Percentiles rank a stretch among this genome's conserved stretches.
These are phyloP conservation scores for Eucalyptus polybractea DNA, from an alignment of 345 rosid genomes.

Conservation along the genomic window DNA sequence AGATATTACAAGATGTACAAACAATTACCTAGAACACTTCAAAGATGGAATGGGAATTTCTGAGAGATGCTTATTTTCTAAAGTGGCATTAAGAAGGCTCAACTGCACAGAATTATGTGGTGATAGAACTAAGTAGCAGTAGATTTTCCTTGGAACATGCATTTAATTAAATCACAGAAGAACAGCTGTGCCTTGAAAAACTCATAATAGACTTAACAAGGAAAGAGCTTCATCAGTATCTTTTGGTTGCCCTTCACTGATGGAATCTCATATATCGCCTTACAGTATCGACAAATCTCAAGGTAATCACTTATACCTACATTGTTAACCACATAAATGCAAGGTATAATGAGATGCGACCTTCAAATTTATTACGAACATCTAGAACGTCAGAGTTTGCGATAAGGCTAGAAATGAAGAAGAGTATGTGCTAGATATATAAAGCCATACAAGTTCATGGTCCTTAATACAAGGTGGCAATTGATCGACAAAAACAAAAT, in stretches of 20 bases:
- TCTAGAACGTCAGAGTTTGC: neutral
- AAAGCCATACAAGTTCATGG: neutral
- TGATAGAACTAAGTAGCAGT: conserved; percentile 67
- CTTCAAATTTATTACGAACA: neutral
- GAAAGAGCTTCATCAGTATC: conserved; percentile 26
- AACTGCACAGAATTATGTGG: conserved; percentile 84
- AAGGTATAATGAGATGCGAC: neutral
- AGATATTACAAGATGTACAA: neutral
- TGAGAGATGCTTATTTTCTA: conserved; percentile 71
- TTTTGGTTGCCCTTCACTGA: conserved; percentile 7
- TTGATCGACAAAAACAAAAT: neutral
- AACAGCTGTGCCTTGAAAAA: neutral
- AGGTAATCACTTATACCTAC: conserved; percentile 74
- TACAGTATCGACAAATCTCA: conserved; percentile 80
- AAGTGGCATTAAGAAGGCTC: conserved; percentile 65
- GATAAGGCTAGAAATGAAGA: neutral
- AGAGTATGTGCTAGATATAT: neutral
- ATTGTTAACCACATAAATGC: no score
- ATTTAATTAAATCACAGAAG: neutral
- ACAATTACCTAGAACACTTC: neutral
- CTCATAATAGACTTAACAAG: neutral
- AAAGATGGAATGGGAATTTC: conserved; percentile 45
- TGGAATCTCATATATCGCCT: conserved; percentile 82
- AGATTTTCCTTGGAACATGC: conserved; percentile 71
- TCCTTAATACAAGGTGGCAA: neutral